These are phyloP conservation scores for Phytopythium kandeliae DNA, from an alignment of 352 stramenopile species.

Conservation along the genomic window DNA sequence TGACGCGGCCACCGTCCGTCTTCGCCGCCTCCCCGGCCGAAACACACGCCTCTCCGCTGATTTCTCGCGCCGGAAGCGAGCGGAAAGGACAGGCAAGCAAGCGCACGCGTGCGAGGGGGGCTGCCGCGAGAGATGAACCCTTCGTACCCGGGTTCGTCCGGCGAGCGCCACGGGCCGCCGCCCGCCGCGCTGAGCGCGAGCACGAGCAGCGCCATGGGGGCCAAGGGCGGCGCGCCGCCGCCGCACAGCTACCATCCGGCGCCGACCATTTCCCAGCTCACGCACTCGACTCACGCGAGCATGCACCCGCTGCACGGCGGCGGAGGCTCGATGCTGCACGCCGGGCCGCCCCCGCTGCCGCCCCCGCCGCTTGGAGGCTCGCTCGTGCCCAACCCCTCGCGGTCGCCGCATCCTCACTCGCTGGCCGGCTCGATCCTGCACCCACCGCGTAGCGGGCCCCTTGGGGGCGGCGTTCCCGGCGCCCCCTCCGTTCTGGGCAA, in stretches of 20 bases:
- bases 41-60: not conserved
- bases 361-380: constrained; percentile 54
- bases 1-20: too few species aligned
- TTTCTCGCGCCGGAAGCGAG: not conserved
- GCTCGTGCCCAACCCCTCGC: constrained; percentile 26
- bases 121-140: too few species aligned
- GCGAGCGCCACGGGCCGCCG: constrained; percentile 52
- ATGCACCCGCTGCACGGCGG: constrained; percentile 71
- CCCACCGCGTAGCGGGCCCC: constrained; percentile 38
- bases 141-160: constrained; percentile 66
- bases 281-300: constrained; percentile 30
- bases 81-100: not conserved
- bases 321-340: constrained; percentile 46
- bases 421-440: constrained; percentile 67
- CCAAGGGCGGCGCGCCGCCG: constrained; percentile 28
- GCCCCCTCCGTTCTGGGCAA: constrained; percentile 56
- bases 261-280: constrained; percentile 59
- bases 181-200: constrained; percentile 26
- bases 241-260: constrained; percentile 64
- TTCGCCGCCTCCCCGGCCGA: not conserved
- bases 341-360: constrained; percentile 47
- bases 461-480: constrained; percentile 16
- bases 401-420: constrained; percentile 63
- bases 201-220: constrained; percentile 23
- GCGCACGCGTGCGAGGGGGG: not conserved